Percentiles rank a stretch among this genome's conserved stretches.
These are phyloP conservation scores for Boletus barrowsii DNA, from an alignment of 768 basidiomycete species.

Conservation along the genomic window DNA sequence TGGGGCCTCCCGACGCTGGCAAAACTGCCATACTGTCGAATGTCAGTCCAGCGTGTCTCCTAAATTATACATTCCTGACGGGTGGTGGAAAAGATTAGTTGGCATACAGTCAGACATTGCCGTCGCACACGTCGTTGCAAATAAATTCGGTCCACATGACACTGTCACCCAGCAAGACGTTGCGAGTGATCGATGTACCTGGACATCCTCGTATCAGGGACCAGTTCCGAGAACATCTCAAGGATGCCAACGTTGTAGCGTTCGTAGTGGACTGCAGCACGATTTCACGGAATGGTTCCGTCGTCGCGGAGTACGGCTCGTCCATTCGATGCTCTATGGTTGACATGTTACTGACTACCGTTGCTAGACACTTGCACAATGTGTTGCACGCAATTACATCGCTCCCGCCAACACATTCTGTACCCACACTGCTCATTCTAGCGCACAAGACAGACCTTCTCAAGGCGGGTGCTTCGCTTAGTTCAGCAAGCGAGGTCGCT, in stretches of 20 bases:
- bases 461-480: conserved; percentile 40
- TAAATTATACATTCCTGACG: conserved; percentile 5
- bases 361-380: conserved; percentile 64
- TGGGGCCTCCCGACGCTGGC: conserved; percentile 73
- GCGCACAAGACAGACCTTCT: conserved; percentile 79
- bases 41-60: conserved; percentile 40
- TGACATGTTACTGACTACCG: background rate
- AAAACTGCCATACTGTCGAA: conserved; percentile 77
- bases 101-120: conserved; percentile 57
- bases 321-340: background rate
- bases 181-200: conserved; percentile 70
- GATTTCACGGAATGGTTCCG: conserved; percentile 69
- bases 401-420: conserved; percentile 64
- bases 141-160: conserved; percentile 53
- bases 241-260: conserved; percentile 59
- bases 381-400: conserved; percentile 68
- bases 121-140: conserved; percentile 78
- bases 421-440: conserved; percentile 62
- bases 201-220: conserved; percentile 81
- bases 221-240: conserved; percentile 66
- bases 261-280: conserved; percentile 83
- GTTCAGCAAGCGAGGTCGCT: conserved; percentile 45
- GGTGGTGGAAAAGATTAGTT: conserved; percentile 43
- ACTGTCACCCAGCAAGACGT: conserved; percentile 40
- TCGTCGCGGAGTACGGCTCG: conserved; percentile 72